Evolutionary conservation across 2,329 filamentous ascomycete species (phyloP), one percentile per base, ranked within the genome.

Genomic region (Furcasterigmium furcatum): DNA sequence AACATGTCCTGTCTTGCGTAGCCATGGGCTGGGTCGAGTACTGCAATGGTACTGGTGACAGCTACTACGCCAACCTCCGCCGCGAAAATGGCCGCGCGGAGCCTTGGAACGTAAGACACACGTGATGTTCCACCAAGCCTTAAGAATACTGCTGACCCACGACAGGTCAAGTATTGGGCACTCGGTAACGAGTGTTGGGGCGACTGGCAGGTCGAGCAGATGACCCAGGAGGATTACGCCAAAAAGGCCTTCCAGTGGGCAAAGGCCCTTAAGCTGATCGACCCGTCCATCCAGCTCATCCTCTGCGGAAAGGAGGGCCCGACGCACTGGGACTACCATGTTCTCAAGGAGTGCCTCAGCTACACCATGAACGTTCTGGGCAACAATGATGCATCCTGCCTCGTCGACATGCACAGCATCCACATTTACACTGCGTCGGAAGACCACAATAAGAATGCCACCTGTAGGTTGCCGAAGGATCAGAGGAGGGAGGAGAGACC

Each of bases 401-500:
- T 86, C 50, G 84, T 88, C 58, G 85, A 88, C 63, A 88, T 91
- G 85, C 87, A 91, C 71, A 86, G 80, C 58, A 91, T 91, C 58
- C 87, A 91, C 61, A 72, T 89, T 52, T 91, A 91, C 72, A 91
- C 86, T 3, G 80, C 82, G 16, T 76, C 77, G 6, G 64, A 72
- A 16, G 55, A 66, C 46, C 72, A 76, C 57, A 55, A 74, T 34
- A 60, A 66, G 58, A 77, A 67, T 68, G 80, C 74, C 1, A 78
- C 78, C 2, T 59, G 50, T 52, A 21, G 34, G 45, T 25, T 25
- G 8, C 14, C 10, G 34, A 12, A 7, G 24, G 24, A 27, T 22
- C 20, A 21, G 5, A 12, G 3, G 20, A 16, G 3, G 8, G 9
- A 5, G 12, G 9, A n/a, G 2, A 20, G 3, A 16, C 19, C 3